Evolutionary conservation across 2,329 filamentous ascomycete species (phyloP).

Genomic region (Myriangium duriaei): DNA sequence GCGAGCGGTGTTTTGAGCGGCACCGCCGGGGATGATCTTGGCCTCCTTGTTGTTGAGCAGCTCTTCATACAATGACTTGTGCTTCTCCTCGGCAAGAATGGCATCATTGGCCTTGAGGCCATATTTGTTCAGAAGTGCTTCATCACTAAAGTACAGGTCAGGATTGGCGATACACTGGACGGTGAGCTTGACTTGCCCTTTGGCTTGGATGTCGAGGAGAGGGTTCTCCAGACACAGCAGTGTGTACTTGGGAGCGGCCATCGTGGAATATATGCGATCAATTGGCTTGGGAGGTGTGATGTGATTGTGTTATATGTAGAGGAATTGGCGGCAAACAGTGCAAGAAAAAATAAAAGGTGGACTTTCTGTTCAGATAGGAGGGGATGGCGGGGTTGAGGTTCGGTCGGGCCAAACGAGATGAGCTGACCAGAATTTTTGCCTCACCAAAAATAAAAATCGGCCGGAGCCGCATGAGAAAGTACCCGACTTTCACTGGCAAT

Average conservation of each 20-base stretch:
- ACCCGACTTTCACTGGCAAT: no score
- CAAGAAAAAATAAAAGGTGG: no score
- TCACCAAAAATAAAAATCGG: no score
- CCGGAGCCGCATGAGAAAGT: no score
- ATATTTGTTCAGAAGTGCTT: conserved; percentile 83
- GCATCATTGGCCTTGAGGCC: conserved; percentile 90
- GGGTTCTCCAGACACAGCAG: conserved; percentile 95
- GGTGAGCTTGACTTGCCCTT: conserved; percentile 37
- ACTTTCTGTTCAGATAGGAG: no score
- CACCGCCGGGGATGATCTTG: conserved; percentile 89
- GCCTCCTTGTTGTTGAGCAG: conserved; percentile 84
- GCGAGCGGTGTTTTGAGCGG: conserved; percentile 93
- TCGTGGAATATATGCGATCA: neutral
- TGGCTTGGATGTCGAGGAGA: conserved; percentile 90
- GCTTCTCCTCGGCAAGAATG: conserved; percentile 88
- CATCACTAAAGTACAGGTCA: conserved; percentile 47
- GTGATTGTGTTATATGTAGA: neutral
- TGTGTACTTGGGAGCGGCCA: conserved; percentile 52
- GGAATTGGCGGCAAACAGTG: no score
- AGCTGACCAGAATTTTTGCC: no score
- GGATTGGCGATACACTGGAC: no score
- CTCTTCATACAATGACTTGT: conserved; percentile 83
- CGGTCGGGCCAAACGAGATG: no score
- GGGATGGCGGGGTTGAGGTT: no score
- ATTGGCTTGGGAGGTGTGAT: neutral